Conservation (phyloP, 2,329 filamentous ascomycete species). For the Torrubiella hemipterigena region DNA sequence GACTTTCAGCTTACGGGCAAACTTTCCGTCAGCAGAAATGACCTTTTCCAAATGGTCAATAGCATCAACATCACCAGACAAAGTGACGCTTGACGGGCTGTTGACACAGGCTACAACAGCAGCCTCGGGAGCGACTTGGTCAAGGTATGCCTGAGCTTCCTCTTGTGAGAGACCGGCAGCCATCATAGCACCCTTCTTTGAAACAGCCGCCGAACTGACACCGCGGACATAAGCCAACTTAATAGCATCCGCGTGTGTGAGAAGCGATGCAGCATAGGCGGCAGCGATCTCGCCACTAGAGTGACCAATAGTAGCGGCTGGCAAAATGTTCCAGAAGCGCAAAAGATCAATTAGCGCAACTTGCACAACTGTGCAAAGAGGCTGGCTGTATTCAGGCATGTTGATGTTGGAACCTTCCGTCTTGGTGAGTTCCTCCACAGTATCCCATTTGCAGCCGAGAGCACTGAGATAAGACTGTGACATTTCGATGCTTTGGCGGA, state of each 20-base stretch:
- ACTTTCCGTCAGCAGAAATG: constrained; percentile 13
- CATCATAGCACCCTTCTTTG: constrained; percentile 11
- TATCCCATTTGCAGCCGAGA: constrained; percentile 5
- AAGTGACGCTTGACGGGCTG: constrained; percentile 18
- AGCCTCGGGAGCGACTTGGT: neutral
- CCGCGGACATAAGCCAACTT: constrained; percentile 13
- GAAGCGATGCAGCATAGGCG: constrained; percentile 19
- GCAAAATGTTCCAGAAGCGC: constrained; percentile 6
- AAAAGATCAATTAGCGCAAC: constrained; percentile 12
- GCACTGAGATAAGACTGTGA: constrained; percentile 1
- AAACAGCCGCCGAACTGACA: constrained; percentile 7
- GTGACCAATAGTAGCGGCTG: constrained; percentile 11
- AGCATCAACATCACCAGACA: constrained; percentile 17
- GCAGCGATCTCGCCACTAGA: constrained; percentile 20
- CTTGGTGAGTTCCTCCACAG: constrained; percentile 5
- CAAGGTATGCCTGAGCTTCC: constrained; percentile 2
- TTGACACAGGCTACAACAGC: constrained; percentile 18
- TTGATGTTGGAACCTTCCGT: constrained; percentile 8
- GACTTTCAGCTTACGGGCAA: constrained; percentile 14
- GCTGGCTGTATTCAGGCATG: constrained; percentile 10
- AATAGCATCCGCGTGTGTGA: constrained; percentile 10
- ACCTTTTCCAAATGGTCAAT: constrained; percentile 12
- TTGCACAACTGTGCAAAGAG: constrained; percentile 11
- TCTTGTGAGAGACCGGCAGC: constrained; percentile 11
- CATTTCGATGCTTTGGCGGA: constrained; percentile 1